Conservation (phyloP, 768 basidiomycete species). For the Kwoniella sp. region DNA sequence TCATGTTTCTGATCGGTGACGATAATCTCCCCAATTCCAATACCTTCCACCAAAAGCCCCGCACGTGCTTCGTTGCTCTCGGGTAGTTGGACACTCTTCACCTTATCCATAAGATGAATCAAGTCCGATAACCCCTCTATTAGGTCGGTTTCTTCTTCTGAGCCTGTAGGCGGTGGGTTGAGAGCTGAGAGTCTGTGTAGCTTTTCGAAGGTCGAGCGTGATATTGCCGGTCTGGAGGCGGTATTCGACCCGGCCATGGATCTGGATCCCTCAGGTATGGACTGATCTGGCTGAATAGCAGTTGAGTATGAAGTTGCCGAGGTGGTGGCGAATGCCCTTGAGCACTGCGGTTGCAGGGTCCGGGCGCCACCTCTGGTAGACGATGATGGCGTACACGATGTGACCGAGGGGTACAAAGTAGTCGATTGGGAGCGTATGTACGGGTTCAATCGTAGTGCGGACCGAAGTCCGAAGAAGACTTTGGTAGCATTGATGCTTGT, state of each 20-base stretch:
- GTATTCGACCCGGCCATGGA: too few relatives aligned
- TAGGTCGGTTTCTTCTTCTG: constrained; percentile 34
- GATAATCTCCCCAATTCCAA: constrained; percentile 32
- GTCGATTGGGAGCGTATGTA: background rate
- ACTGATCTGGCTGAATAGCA: background rate
- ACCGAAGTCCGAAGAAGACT: background rate
- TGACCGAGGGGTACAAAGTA: too few relatives aligned
- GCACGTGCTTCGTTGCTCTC: constrained; percentile 8
- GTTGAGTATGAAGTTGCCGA: too few relatives aligned
- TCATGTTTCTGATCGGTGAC: constrained; percentile 18
- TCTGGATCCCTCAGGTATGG: too few relatives aligned
- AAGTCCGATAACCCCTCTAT: constrained; percentile 31
- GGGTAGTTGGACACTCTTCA: constrained; percentile 39
- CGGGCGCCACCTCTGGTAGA: too few relatives aligned
- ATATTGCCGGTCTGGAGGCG: background rate
- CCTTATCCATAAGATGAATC: constrained; percentile 41
- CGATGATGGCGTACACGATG: background rate
- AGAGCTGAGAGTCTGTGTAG: constrained; percentile 45
- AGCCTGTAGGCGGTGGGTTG: constrained; percentile 32
- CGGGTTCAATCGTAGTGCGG: background rate
- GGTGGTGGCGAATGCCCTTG: too few relatives aligned
- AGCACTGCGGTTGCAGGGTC: too few relatives aligned
- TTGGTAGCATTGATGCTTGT: too few relatives aligned
- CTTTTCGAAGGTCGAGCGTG: constrained; percentile 23
- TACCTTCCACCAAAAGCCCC: constrained; percentile 22